Percentiles rank a stretch among this genome's conserved stretches.
Conservation (phyloP, 805 yeast species). For the Metschnikowia drakensbergensis region DNA sequence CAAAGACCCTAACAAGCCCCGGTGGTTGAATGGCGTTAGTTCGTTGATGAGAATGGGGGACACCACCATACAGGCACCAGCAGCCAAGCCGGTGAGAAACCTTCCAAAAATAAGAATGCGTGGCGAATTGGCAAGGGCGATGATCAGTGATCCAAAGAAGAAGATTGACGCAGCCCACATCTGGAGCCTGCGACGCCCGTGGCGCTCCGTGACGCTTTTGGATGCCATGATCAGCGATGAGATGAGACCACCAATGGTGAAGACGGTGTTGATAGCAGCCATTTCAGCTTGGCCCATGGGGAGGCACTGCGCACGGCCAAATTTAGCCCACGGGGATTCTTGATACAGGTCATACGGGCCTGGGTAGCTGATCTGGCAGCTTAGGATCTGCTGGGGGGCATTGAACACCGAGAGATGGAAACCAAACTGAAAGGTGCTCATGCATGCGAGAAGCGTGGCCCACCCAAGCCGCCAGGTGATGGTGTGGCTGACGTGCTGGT, state of each 20-base stretch:
- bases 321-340: conserved; percentile 26
- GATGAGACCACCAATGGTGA: conserved; percentile 36
- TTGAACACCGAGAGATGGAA: conserved; percentile 39
- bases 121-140: conserved; percentile 23
- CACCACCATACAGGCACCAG: conserved; percentile 38
- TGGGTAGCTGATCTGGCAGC: conserved; percentile 22
- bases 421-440: conserved; percentile 39
- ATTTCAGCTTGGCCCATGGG: conserved; percentile 23
- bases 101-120: conserved; percentile 28
- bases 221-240: conserved; percentile 30
- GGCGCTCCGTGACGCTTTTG: conserved; percentile 18
- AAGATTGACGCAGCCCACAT: conserved; percentile 19
- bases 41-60: conserved; percentile 41
- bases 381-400: conserved; percentile 29
- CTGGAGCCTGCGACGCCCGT: conserved; percentile 25
- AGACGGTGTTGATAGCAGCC: conserved; percentile 31
- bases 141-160: conserved; percentile 26
- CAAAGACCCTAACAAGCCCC: conserved; percentile 41
- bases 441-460: conserved; percentile 33
- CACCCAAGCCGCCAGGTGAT: conserved; percentile 31
- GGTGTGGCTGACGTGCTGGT: conserved; percentile 8
- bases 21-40: conserved; percentile 35
- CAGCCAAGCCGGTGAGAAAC: conserved; percentile 34
- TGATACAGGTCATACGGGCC: conserved; percentile 16
- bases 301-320: conserved; percentile 26